Percentiles rank a stretch among this genome's conserved stretches.
phyloP scores from a whole-genome alignment of 208 protist species.

The Wallacemonas rigidus region DNA sequence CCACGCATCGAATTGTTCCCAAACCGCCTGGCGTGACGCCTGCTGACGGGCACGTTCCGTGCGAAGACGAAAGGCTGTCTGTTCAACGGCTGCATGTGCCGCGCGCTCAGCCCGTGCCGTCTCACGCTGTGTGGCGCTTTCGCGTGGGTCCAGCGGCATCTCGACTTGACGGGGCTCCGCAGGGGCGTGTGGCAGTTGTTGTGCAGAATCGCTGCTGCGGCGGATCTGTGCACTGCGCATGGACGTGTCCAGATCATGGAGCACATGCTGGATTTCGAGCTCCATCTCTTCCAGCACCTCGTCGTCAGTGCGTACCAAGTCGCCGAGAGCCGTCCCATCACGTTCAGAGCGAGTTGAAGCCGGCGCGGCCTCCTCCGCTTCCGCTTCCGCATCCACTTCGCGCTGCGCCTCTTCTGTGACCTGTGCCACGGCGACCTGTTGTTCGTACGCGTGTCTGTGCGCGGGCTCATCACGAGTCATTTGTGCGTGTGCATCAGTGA shows the following conservation, averaged over 20 bases:
- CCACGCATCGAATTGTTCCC: slow-evolving; percentile 75
- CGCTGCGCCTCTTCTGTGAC: slow-evolving; percentile 28
- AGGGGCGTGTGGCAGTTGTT: not conserved
- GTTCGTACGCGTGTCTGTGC: slow-evolving; percentile 49
- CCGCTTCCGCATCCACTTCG: slow-evolving; percentile 31
- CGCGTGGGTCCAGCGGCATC: slow-evolving; percentile 2
- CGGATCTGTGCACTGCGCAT: not conserved
- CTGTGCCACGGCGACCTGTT: slow-evolving; percentile 35
- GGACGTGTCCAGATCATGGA: slow-evolving; percentile 35
- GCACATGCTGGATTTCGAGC: slow-evolving; percentile 64
- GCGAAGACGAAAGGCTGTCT: slow-evolving; percentile 33
- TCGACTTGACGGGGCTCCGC: slow-evolving; percentile 9
- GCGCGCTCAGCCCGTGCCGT: slow-evolving; percentile 28
- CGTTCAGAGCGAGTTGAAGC: not conserved
- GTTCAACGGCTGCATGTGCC: slow-evolving; percentile 38
- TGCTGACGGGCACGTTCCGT: slow-evolving; percentile 20
- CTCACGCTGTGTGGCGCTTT: not conserved
- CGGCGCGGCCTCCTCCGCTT: not conserved
- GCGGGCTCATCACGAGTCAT: slow-evolving; percentile 26
- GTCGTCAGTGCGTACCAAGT: slow-evolving; percentile 8
- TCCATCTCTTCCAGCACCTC: slow-evolving; percentile 64
- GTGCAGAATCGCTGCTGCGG: not conserved
- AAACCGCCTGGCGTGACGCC: slow-evolving; percentile 29
- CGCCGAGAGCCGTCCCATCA: not conserved
- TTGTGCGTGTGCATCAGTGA: slow-evolving; percentile 23